A percentile compares a stretch with the other conserved stretches of the same genome.
These are phyloP conservation scores for Biscutella laevigata DNA, from an alignment of 441 rosid genomes.

Conservation along the genomic window DNA sequence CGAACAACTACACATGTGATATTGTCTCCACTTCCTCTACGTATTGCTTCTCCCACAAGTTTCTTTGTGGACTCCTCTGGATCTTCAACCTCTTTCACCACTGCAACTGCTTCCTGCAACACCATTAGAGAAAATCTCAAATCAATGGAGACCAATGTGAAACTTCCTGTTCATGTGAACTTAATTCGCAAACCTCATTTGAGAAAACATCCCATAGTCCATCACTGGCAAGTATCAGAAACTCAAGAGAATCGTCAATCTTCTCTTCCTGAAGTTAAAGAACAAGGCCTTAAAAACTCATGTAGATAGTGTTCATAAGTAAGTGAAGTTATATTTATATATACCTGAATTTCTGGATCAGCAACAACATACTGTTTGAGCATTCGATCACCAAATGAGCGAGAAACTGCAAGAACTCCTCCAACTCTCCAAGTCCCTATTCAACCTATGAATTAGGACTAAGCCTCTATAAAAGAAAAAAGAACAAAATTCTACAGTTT, in stretches of 20 bases:
- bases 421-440: constrained; percentile 98
- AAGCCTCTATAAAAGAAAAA: neutral
- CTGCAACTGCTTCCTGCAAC: constrained; percentile 64
- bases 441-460: neutral
- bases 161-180: neutral
- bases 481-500: neutral
- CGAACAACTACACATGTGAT: constrained; percentile 86
- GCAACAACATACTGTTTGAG: constrained; percentile 95
- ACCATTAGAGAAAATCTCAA: neutral
- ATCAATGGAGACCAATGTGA: neutral
- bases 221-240: constrained; percentile 93
- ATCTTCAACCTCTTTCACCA: constrained; percentile 58
- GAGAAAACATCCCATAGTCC: constrained; percentile 95
- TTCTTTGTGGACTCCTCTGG: constrained; percentile 72
- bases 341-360: constrained; percentile 94
- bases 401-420: constrained; percentile 97
- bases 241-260: constrained; percentile 77
- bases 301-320: neutral
- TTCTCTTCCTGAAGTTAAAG: constrained; percentile 64
- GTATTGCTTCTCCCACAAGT: constrained; percentile 66
- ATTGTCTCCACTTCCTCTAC: constrained; percentile 85
- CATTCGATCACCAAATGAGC: constrained; percentile 89
- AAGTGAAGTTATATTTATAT: neutral
- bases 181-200: constrained; percentile 48
- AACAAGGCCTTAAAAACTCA: neutral